phyloP scores from a whole-genome alignment of 73 alveolate species.

The Paramecium caudatum region DNA sequence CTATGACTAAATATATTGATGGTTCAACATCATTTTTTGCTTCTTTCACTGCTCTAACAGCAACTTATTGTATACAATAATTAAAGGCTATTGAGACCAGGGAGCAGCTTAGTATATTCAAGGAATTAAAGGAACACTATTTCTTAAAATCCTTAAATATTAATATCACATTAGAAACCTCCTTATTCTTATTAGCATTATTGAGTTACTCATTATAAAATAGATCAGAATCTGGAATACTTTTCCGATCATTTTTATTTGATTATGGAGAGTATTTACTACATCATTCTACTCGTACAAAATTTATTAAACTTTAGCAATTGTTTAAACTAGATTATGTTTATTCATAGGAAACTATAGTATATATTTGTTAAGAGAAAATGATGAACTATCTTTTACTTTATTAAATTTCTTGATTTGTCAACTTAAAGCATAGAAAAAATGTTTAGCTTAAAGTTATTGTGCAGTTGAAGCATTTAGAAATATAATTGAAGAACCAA shows the following conservation, averaged over 20 bases:
- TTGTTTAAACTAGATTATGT: constrained; percentile 5
- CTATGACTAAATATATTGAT: not conserved
- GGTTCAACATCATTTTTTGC: constrained; percentile 15
- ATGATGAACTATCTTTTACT: not conserved
- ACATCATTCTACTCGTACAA: not conserved
- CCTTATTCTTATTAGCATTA: not conserved
- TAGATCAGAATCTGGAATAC: not conserved
- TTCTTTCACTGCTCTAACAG: not conserved
- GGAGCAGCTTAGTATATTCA: not conserved
- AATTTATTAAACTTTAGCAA: not conserved
- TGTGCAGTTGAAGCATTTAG: constrained; percentile 16
- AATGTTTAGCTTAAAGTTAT: not conserved
- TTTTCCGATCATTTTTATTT: not conserved
- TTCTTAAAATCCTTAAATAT: not conserved
- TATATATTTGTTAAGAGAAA: not conserved
- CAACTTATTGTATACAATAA: not conserved
- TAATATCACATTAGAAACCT: not conserved
- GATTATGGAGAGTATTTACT: not conserved
- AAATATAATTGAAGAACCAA: not conserved
- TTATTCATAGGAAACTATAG: not conserved
- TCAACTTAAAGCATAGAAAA: not conserved
- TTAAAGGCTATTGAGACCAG: not conserved
- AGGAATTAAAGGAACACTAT: constrained; percentile 2
- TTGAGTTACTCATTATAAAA: not conserved
- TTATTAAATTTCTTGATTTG: not conserved